Base-by-base conservation (phyloP, 2,329 filamentous ascomycete genomes). In the Didymella sp. region DNA sequence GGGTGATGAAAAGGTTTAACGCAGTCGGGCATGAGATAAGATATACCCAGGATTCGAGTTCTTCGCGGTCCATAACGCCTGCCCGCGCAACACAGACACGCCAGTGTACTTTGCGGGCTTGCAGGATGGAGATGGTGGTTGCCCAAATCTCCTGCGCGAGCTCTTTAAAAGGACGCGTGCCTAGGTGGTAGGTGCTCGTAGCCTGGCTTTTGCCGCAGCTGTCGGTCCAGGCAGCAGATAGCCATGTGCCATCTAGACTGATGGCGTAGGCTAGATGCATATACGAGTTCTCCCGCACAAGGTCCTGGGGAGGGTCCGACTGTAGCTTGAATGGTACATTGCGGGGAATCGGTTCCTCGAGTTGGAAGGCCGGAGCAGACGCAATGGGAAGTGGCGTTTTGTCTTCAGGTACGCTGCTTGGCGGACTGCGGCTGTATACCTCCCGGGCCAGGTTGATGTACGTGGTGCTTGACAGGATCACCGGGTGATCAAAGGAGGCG, bases 141-240 rank as follows among this genome's bases (percentile, higher is more conserved):
- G 87, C 84, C 90, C 91, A 94, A 3, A 95, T 89, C 67, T 93
- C 90, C 44, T 84, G 82, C 1, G 86, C 85, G n/a, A 92, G 80
- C 21, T 90, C 86, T 13, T 79, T 79, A 59, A 92, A 85, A 79
- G 64, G 83, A 80, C 75, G 86, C 82, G 59, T 87, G 80, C 41
- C 72, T 2, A 94, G 78, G 66, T 89, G 91, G 73, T 92, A 94
- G 0, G 89, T 89, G 0, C 87, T 84, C 15, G 84, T 90, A 63
- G 87, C 86, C 72, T 93, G 89, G 59, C 89, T 86, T 57, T 85
- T 86, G 2, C 91, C 91, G 24, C 85, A 84, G 63, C 87, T 91
- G 70, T 96, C 90, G 1, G 88, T 91, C 91, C 91, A 96, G 0
- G 89, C 89, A 6, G 87, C 89, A 12, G 88, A 89, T 33, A 95